Conservation (phyloP, 1,284 basidiomycete genomes). For the Somion occarium region DNA sequence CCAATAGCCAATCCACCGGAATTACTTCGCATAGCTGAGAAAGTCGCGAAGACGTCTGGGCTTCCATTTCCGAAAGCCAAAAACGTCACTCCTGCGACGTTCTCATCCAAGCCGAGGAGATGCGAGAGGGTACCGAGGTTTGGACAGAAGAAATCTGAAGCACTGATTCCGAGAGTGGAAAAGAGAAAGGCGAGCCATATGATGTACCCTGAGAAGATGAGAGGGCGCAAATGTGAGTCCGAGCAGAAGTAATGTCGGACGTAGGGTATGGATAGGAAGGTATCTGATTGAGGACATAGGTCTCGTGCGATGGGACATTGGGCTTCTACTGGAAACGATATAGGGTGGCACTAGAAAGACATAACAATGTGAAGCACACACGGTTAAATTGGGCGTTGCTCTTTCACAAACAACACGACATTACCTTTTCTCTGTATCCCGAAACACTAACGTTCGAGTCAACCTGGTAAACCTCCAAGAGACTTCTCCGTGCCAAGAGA, state of each 20-base stretch:
- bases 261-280: slow-evolving; percentile 68
- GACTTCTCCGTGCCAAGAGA: slow-evolving; percentile 17
- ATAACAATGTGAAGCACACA: not conserved
- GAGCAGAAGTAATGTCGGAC: slow-evolving; percentile 68
- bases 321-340: slow-evolving; percentile 42
- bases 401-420: not conserved
- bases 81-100: slow-evolving; percentile 89
- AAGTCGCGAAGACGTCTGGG: slow-evolving; percentile 92
- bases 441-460: not conserved
- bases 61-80: slow-evolving; percentile 93
- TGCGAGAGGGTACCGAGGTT: slow-evolving; percentile 86
- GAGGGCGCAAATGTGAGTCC: slow-evolving; percentile 43
- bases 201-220: slow-evolving; percentile 57
- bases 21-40: slow-evolving; percentile 83
- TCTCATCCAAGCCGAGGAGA: slow-evolving; percentile 81
- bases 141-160: slow-evolving; percentile 94
- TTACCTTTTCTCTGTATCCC: not conserved
- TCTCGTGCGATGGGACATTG: slow-evolving; percentile 63
- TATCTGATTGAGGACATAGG: slow-evolving; percentile 49
- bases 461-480: slow-evolving; percentile 3
- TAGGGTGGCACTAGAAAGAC: slow-evolving; percentile 55
- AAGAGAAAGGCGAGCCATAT: slow-evolving; percentile 83
- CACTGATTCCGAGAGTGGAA: slow-evolving; percentile 86
- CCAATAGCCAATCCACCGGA: slow-evolving; percentile 92
- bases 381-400: not conserved